phyloP scores from a whole-genome alignment of 495 filamentous ascomycete genomes.

The Penicillium verhagenii region DNA sequence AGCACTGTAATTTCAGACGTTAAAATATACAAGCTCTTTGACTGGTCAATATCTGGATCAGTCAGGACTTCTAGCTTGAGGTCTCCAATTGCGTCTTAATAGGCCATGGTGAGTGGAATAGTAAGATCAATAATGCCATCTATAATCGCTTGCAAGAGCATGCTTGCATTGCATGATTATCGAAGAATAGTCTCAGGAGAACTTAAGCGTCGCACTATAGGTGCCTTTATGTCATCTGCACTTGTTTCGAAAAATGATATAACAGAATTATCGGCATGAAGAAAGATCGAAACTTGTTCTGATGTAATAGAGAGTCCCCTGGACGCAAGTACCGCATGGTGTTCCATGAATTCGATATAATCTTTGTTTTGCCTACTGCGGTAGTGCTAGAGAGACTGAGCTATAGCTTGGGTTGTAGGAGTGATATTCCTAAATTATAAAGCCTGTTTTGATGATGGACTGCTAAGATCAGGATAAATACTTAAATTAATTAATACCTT shows the following conservation, averaged over 20 bases:
- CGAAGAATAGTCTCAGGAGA: conserved; percentile 79
- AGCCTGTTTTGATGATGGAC: conserved; percentile 22
- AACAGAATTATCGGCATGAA: conserved; percentile 57
- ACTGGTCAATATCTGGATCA: conserved; percentile 73
- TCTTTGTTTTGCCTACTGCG: conserved; percentile 74
- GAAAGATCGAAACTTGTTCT: conserved; percentile 86
- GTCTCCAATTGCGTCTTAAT: conserved; percentile 74
- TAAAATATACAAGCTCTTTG: conserved; percentile 76
- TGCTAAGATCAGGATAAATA: too few relatives aligned
- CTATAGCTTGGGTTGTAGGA: conserved; percentile 16
- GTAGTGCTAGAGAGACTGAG: conserved; percentile 71
- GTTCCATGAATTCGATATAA: conserved; percentile 78
- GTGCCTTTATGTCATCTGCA: conserved; percentile 77
- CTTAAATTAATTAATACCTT: too few relatives aligned
- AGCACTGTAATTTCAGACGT: conserved; percentile 82
- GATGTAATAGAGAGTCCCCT: conserved; percentile 73
- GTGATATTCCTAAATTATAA: conserved; percentile 27
- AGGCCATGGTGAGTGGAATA: conserved; percentile 54
- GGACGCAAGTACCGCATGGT: conserved; percentile 65
- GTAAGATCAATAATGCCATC: conserved; percentile 60
- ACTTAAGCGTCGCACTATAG: conserved; percentile 71
- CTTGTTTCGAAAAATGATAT: conserved; percentile 74
- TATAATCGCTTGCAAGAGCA: conserved; percentile 83
- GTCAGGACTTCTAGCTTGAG: conserved; percentile 88
- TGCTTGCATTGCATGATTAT: conserved; percentile 80